A percentile compares a stretch with the other conserved stretches of the same genome.
These are phyloP conservation scores for Trichocladium uniseriatum DNA, from an alignment of 495 filamentous ascomycete genomes.

Conservation along the genomic window DNA sequence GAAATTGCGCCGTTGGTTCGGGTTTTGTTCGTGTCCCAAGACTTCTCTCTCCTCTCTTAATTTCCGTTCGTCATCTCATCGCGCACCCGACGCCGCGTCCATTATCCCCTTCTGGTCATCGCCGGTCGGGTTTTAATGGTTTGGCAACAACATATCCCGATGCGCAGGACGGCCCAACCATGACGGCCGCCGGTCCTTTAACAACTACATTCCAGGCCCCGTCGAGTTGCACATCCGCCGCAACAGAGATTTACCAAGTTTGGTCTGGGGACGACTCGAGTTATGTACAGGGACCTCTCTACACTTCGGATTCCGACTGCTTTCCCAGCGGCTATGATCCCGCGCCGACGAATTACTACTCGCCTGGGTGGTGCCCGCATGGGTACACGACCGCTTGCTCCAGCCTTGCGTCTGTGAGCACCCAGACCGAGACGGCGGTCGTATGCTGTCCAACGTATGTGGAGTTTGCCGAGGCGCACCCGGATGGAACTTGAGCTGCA, in stretches of 20 bases:
- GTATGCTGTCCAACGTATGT: conserved; percentile 27
- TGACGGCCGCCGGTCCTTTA: conserved; percentile 25
- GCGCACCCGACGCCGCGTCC: neutral
- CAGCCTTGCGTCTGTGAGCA: conserved; percentile 4
- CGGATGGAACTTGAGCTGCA: neutral
- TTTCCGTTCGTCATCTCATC: neutral
- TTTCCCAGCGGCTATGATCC: conserved; percentile 24
- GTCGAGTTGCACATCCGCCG: conserved; percentile 19
- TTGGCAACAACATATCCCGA: conserved; percentile 9
- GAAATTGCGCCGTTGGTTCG: conserved; percentile 8
- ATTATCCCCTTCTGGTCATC: neutral
- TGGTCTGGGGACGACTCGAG: conserved; percentile 8
- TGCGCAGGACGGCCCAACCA: conserved; percentile 18
- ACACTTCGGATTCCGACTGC: conserved; percentile 15
- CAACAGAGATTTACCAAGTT: conserved; percentile 21
- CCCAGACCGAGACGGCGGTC: conserved; percentile 18
- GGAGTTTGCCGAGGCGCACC: neutral
- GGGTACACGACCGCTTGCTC: conserved; percentile 28
- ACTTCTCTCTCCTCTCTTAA: neutral
- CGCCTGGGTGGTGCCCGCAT: conserved; percentile 23
- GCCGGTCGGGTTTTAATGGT: conserved; percentile 7
- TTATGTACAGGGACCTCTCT: conserved; percentile 24
- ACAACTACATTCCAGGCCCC: conserved; percentile 25
- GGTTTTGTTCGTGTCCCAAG: neutral
- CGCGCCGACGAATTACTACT: conserved; percentile 25